Evolutionary conservation across 73 alveolate genomes (phyloP).

Genomic region (Paramecium primaurelia): DNA sequence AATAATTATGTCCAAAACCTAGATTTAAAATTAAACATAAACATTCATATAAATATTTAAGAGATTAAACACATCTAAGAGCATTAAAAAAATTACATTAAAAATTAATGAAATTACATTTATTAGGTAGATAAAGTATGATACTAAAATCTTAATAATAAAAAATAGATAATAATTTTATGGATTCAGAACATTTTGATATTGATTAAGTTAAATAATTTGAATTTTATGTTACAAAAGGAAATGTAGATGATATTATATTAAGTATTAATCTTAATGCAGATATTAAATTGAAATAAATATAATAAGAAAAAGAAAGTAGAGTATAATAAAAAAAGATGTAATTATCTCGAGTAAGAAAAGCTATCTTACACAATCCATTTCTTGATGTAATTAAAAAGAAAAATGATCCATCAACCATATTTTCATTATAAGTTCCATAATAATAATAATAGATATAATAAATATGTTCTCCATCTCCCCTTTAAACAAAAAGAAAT

Average conservation of each 20-base stretch:
- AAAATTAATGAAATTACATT: background rate
- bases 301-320: background rate
- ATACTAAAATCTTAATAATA: background rate
- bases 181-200: background rate
- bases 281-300: background rate
- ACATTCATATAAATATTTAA: background rate
- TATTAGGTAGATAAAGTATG: background rate
- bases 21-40: background rate
- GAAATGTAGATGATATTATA: background rate
- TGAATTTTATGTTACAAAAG: constrained; percentile 1
- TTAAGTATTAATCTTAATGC: background rate
- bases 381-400: background rate
- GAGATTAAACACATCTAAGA: background rate
- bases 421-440: background rate
- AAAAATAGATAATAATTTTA: background rate
- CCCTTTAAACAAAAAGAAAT: background rate
- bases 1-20: background rate
- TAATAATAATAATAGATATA: background rate
- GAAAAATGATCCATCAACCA: background rate
- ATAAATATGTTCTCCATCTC: background rate
- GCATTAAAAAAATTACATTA: background rate
- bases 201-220: background rate
- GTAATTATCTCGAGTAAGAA: background rate
- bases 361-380: background rate
- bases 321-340: background rate